Percentiles rank a stretch among this genome's conserved stretches.
These are phyloP conservation scores for Chrysoporthe puriensis DNA, from an alignment of 2,329 filamentous ascomycete genomes.

Conservation along the genomic window DNA sequence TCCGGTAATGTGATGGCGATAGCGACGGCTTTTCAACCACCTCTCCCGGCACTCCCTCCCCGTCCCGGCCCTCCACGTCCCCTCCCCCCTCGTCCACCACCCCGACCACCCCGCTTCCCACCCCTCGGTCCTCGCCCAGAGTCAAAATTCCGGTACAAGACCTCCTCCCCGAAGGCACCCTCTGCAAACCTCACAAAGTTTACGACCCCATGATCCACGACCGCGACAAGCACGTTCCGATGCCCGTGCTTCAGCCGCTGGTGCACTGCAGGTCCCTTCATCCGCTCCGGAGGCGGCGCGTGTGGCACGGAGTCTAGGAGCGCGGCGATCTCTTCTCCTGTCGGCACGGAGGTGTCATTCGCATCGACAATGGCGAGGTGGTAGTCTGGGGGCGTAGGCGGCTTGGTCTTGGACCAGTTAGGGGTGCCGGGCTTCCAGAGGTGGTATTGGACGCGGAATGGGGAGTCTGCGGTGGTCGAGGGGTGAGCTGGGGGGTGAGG, in stretches of 20 bases:
- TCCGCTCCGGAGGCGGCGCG: constrained; percentile 53
- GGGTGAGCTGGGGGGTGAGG: constrained; percentile 33
- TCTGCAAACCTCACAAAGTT: constrained; percentile 86
- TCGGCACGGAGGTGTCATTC: constrained; percentile 71
- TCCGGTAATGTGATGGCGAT: too few species aligned
- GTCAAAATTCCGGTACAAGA: constrained; percentile 65
- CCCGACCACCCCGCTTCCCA: constrained; percentile 44
- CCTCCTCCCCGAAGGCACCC: constrained; percentile 77
- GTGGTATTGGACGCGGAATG: constrained; percentile 77
- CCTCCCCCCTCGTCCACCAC: constrained; percentile 39
- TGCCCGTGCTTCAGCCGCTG: constrained; percentile 81
- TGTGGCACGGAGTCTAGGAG: constrained; percentile 76
- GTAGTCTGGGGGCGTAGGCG: constrained; percentile 75
- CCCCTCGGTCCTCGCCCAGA: constrained; percentile 41
- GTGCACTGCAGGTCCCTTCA: constrained; percentile 63
- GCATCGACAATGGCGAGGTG: constrained; percentile 82
- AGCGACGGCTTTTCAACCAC: constrained; percentile 31
- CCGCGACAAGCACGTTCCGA: constrained; percentile 80
- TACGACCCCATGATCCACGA: constrained; percentile 87
- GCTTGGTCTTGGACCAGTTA: constrained; percentile 76
- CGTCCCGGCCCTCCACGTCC: constrained; percentile 49
- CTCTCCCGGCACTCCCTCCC: constrained; percentile 40
- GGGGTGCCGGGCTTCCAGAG: constrained; percentile 75
- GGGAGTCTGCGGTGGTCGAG: constrained; percentile 43
- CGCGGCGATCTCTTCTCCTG: constrained; percentile 69